A percentile compares a stretch with the other conserved stretches of the same genome.
phyloP scores from a whole-genome alignment of 495 filamentous ascomycete species.

The Penicillium canariense region DNA sequence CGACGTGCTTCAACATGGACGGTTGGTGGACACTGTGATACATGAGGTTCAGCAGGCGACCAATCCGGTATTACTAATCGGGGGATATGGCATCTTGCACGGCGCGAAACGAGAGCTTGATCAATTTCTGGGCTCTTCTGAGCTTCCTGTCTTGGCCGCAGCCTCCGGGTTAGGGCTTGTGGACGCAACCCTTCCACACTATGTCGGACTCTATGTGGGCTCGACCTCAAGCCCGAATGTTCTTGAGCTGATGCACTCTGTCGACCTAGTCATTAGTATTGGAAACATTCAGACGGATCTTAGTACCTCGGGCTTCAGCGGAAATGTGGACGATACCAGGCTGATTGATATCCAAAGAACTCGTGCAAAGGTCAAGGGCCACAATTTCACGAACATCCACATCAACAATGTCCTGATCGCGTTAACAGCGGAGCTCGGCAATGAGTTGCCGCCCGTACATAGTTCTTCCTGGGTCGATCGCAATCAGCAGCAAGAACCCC shows the following conservation, averaged over 20 bases:
- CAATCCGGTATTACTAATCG: neutral
- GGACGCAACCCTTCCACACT: neutral
- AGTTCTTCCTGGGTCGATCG: too few relatives aligned
- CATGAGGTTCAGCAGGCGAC: neutral
- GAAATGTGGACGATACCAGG: neutral
- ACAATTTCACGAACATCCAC: too few relatives aligned
- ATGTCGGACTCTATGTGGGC: neutral
- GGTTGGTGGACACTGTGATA: neutral
- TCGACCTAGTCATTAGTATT: neutral
- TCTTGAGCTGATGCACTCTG: neutral
- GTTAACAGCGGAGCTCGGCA: too few relatives aligned
- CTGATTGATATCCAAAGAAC: neutral
- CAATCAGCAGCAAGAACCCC: too few relatives aligned
- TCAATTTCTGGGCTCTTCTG: neutral
- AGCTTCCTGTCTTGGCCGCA: neutral
- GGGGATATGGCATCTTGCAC: neutral
- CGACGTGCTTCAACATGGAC: too few relatives aligned
- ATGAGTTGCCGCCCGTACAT: too few relatives aligned
- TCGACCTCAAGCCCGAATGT: neutral
- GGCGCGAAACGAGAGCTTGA: neutral
- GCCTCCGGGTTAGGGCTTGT: neutral
- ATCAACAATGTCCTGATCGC: too few relatives aligned
- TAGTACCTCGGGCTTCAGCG: neutral
- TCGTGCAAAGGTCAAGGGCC: too few relatives aligned
- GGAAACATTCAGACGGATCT: neutral